Evolutionary conservation across 78 protist genomes (phyloP), one percentile per base, ranked within the genome.

Genomic region (Dictyostelium discoideum): DNA sequence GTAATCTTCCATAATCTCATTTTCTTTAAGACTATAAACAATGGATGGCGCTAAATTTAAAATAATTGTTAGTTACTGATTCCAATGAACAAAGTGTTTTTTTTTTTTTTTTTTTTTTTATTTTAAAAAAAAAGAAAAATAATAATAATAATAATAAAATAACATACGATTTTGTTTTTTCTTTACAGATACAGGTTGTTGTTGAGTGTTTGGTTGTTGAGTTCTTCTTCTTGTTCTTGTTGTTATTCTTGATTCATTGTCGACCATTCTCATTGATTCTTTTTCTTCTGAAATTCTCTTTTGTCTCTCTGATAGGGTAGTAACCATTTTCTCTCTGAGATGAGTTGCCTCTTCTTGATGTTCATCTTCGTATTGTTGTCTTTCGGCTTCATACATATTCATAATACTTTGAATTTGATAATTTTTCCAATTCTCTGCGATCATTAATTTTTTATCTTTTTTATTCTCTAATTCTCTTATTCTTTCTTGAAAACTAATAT

Each of bases 351-450:
- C 96, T 42, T 93, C 87, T 44, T 84, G 18, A 22, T 85, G 88
- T 85, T 93, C 96, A 42, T 93, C 90, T 16, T 93, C 86, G 13
- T 46, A 82, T 76, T 93, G 96, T 26, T 93, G 85, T 65, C 63
- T 60, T 54, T 93, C 96, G 1, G 93, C 84, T 2, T 67, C 96
- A 63, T 79, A 93, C 81, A 86, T 93, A 79, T 84, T 85, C 57
- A 77, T n/a, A 81, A 93, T 85, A 60, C 84, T 85, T 20, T 93
- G 92, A 22, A 93, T 22, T 65, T 93, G 96, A 60, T 86, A 93
- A 60, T 86, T 82, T 72, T 84, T 93, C 96, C 96, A 93, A 22
- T 85, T 72, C 82, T 93, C 96, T 77, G 96, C 96, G 0, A 87
- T 76, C 44, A 37, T 29, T 5, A 93, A 3, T 42, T 84, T 93